Base-by-base conservation (phyloP, 768 basidiomycete species). In the Coprinellus micaceus region DNA sequence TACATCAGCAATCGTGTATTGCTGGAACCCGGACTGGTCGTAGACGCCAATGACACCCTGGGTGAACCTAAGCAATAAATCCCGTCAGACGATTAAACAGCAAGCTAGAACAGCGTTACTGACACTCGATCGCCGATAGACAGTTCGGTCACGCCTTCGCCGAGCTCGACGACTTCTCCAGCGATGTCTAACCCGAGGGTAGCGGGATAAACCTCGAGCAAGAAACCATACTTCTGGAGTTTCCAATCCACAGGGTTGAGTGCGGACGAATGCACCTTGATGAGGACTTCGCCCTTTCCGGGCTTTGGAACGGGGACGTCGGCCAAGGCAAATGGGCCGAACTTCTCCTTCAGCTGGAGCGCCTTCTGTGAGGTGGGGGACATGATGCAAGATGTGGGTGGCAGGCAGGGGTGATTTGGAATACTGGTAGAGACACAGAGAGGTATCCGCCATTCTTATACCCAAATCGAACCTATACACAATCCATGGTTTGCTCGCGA, bases 41-140 rank as follows among this genome's bases (percentile, higher is more conserved):
- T 71, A 67, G 37, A 72, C 73, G 21, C 61, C 64, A 48, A 67
- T 72, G 26, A 62, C 65, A 3, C 77, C 74, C 46, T 73, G 71
- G 61, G 66, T 72, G 60, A 74, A 67, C 19, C 75, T 76, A 43
- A 10, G 26, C 36, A 22, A 22, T 52, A 21, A 19, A 26, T 10
- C 19, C 12, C n/a, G 33, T 33, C 33, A 33, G 33, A 33, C 25
- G 41, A 24, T 40, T 33, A 28, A 12, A 30, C 9, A 17, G 11
- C 22, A 25, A 3, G 22, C 12, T 22, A 11, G 19, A 17, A 30
- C 26, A 55, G 56, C 26, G 48, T 39, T 24, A 63, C 77, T 61
- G 67, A 82, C 80, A 85, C 80, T 64, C 74, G 70, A 63, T 84
- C 82, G 2, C 82, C 83, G 26, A 71, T 71, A 57, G 77, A 70